These are phyloP conservation scores for Fusarium sp. DNA, from an alignment of 2,329 filamentous ascomycete species.

Conservation along the genomic window DNA sequence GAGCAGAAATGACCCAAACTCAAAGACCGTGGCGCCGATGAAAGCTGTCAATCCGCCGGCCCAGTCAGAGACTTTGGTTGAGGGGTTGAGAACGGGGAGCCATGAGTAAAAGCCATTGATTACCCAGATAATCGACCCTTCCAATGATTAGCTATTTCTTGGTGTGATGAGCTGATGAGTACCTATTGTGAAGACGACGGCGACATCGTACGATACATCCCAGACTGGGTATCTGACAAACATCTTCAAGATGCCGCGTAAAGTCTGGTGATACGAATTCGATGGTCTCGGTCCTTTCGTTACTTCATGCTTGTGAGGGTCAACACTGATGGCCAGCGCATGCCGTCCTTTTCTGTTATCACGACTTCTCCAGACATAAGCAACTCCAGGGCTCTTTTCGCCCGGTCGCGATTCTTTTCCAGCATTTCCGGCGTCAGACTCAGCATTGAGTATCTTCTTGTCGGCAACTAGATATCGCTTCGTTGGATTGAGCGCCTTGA, in stretches of 20 bases:
- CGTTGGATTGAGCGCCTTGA: conserved; percentile 13
- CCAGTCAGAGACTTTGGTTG: conserved; percentile 61
- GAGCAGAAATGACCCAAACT: conserved; percentile 70
- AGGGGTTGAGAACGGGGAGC: conserved; percentile 62
- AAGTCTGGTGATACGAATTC: conserved; percentile 45
- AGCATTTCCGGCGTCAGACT: neutral
- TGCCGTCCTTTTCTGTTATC: conserved; percentile 58
- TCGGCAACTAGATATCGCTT: conserved; percentile 1
- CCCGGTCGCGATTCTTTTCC: neutral
- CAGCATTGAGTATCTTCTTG: neutral
- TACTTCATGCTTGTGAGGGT: conserved; percentile 16
- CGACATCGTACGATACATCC: conserved; percentile 57
- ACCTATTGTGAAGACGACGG: conserved; percentile 53
- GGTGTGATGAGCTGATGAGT: neutral
- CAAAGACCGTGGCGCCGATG: conserved; percentile 75
- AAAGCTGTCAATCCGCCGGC: conserved; percentile 72
- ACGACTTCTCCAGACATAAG: conserved; percentile 53
- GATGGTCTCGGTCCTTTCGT: conserved; percentile 36
- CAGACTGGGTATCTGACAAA: conserved; percentile 51
- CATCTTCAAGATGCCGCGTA: conserved; percentile 50
- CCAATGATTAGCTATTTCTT: neutral
- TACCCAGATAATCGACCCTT: conserved; percentile 62
- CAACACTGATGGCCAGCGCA: conserved; percentile 39
- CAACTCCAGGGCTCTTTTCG: conserved; percentile 41
- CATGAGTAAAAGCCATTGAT: conserved; percentile 68